Base-by-base conservation (phyloP, 2,329 filamentous ascomycete species). In the Penicillium sp. region DNA sequence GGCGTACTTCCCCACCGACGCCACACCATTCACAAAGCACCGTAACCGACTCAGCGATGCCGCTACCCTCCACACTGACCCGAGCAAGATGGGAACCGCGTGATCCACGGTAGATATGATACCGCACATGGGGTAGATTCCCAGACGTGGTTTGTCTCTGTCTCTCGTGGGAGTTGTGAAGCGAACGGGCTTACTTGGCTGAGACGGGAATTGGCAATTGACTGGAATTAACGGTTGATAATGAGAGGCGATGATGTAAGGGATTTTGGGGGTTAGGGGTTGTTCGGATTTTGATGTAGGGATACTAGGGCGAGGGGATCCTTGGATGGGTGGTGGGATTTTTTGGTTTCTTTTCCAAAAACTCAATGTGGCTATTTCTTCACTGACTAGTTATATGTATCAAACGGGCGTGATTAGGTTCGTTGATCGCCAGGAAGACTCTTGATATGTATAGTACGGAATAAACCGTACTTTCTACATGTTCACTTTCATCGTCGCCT, bases 101-200 rank as follows among this genome's bases (percentile, higher is more conserved):
- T 26, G 5, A 26, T 43, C 14, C 24, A n/a, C 18, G 3, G 10
- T 6, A 5, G 24, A 55, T 52, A 51, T 52, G 53, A 55, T 18
- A 52, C 48, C 29, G 34, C 53, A 46, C 53, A 55, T 55, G 47
- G 47, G 47, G 38, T 51, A 18, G 16, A 7, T 43, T 32, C 20
- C 13, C 39, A 18, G 13, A 31, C 42, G 42, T 47, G 51, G 11
- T 32, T 14, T 31, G 8, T 34, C 14, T 4, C 40, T 20, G 8
- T 46, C 14, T 42, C 48, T 52, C 40, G 53, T 45, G 40, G 40
- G n/a, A 13, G 40, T 52, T 55, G 22, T 6, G 53, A 52, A 46
- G 48, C 22, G 48, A 55, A 52, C 53, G 53, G 53, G 53, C 53
- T 46, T 52, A 42, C 48, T 26, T 45, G 29, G 53, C 35, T 35